phyloP scores from a whole-genome alignment of 768 basidiomycete species.

The Cantharellus anzutake region DNA sequence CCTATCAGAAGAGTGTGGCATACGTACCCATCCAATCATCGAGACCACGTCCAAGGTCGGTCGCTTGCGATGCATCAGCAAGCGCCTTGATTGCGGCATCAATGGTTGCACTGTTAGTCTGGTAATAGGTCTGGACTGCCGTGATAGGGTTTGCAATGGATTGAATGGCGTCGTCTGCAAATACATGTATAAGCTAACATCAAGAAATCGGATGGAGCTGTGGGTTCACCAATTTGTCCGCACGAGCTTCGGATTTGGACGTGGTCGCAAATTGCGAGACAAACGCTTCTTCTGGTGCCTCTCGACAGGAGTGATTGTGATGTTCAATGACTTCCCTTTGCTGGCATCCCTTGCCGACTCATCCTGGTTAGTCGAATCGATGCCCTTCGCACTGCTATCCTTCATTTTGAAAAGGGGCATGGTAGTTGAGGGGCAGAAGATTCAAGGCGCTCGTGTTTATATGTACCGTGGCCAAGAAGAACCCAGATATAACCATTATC shows the following conservation, averaged over 20 bases:
- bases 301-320: background rate
- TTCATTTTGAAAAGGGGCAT: background rate
- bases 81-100: background rate
- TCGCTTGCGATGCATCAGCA: background rate
- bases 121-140: background rate
- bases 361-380: background rate
- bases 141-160: background rate
- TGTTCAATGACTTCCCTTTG: background rate
- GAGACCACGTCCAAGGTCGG: background rate
- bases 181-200: background rate
- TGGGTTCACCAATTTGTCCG: background rate
- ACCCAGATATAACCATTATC: too few species aligned
- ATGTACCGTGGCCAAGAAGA: too few species aligned
- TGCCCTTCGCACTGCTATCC: background rate
- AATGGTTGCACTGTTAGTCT: background rate
- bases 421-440: background rate
- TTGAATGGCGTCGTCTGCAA: background rate
- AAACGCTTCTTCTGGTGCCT: background rate
- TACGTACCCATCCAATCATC: background rate
- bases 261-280: background rate
- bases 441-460: too few species aligned
- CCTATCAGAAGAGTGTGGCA: background rate
- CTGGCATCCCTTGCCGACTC: background rate
- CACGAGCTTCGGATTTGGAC: background rate
- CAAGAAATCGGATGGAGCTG: background rate